Evolutionary conservation across 2,329 filamentous ascomycete genomes (phyloP).

Genomic region (Fusarium sp.): DNA sequence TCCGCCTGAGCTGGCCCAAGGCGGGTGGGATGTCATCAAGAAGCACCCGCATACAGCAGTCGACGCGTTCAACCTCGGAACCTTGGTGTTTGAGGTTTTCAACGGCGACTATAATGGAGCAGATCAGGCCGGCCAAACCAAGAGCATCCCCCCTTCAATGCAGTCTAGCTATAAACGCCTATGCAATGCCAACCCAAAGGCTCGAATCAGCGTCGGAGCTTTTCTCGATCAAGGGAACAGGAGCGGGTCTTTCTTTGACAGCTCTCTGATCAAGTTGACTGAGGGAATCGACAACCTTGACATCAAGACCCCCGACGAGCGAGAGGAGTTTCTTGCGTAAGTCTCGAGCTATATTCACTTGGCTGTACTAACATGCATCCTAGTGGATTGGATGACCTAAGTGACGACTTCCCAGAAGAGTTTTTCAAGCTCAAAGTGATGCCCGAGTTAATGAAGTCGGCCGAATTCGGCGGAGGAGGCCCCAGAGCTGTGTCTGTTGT

Average conservation of each 20-base stretch:
- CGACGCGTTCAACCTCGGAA: constrained; percentile 88
- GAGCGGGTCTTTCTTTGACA: constrained; percentile 88
- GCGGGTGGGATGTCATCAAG: constrained; percentile 93
- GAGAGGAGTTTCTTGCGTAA: constrained; percentile 81
- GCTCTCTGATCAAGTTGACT: constrained; percentile 87
- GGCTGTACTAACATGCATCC: constrained; percentile 47
- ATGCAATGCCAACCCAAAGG: constrained; percentile 87
- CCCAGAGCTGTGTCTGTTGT: constrained; percentile 89
- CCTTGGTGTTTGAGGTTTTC: constrained; percentile 88
- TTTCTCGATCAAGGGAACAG: constrained; percentile 91
- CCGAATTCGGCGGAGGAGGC: constrained; percentile 97
- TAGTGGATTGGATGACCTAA: constrained; percentile 81
- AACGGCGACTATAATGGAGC: constrained; percentile 81
- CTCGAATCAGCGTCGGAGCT: constrained; percentile 81
- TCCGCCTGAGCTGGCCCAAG: constrained; percentile 84
- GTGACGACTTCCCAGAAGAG: constrained; percentile 95
- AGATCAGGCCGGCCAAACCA: constrained; percentile 86
- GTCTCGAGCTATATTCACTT: constrained; percentile 8
- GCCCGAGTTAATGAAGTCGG: constrained; percentile 94
- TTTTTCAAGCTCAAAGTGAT: constrained; percentile 98
- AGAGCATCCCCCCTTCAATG: constrained; percentile 86
- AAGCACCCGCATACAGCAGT: constrained; percentile 81
- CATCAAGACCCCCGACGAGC: constrained; percentile 83
- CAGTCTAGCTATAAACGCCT: constrained; percentile 90
- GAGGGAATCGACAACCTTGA: constrained; percentile 94